Conservation (phyloP, 1,139 yeast genomes). For the Blastobotrys serpentis region DNA sequence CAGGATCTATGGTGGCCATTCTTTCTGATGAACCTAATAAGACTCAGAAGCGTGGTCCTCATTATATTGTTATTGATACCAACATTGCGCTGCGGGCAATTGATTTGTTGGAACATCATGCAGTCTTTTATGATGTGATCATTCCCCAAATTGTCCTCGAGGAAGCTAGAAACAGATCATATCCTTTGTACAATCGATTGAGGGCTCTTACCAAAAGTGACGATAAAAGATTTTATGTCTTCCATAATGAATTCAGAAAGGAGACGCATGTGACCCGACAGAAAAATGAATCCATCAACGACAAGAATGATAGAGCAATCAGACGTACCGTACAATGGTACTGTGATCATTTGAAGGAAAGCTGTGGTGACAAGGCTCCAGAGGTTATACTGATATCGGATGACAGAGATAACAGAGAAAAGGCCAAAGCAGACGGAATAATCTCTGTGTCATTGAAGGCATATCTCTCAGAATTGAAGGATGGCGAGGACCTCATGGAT, state of each 20-base stretch:
- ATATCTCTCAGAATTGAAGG: constrained; percentile 70
- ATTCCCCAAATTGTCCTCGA: constrained; percentile 93
- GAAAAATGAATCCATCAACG: constrained; percentile 75
- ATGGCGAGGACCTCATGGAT: constrained; percentile 76
- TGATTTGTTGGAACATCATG: constrained; percentile 76
- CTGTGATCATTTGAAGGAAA: constrained; percentile 54
- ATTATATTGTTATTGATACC: constrained; percentile 83
- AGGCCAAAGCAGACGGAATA: constrained; percentile 57
- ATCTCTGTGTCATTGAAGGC: constrained; percentile 57
- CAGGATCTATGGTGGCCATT: constrained; percentile 43
- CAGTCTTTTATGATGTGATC: constrained; percentile 83
- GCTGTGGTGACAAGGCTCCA: constrained; percentile 35
- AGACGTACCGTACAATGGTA: constrained; percentile 76
- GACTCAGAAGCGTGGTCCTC: constrained; percentile 57
- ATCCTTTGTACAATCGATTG: constrained; percentile 83
- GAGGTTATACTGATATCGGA: constrained; percentile 69
- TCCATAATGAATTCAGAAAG: constrained; percentile 86
- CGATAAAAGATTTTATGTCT: constrained; percentile 82
- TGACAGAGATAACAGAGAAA: constrained; percentile 64
- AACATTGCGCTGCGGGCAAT: constrained; percentile 86
- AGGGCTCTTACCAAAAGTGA: constrained; percentile 70
- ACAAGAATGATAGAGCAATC: constrained; percentile 89
- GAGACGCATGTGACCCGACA: constrained; percentile 66
- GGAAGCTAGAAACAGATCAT: constrained; percentile 84
- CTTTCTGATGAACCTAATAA: constrained; percentile 50